Evolutionary conservation across 257 asterid genomes (phyloP).

Genomic region (Parsonsia alboflavescens): DNA sequence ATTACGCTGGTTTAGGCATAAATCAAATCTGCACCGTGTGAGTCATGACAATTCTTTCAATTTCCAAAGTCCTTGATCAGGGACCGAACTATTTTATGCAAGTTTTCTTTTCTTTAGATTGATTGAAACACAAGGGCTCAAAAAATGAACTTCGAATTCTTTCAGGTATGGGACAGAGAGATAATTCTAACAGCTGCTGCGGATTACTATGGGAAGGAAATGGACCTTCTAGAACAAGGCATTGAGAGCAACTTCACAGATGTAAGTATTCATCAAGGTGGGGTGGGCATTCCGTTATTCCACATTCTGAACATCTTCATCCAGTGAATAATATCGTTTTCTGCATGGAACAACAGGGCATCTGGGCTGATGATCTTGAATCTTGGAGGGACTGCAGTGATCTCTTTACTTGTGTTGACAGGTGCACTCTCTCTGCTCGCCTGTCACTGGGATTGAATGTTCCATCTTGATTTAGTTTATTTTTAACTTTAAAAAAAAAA

Average conservation of each 20-base stretch:
- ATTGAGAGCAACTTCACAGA: conserved; percentile 61
- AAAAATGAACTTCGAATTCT: background rate
- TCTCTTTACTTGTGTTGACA: conserved; percentile 52
- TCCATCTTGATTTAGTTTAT: too few relatives aligned
- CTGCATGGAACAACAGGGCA: conserved; percentile 46
- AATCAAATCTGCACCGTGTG: conserved; percentile 92
- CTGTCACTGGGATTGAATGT: too few relatives aligned
- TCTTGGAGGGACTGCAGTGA: conserved; percentile 70
- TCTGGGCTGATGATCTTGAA: conserved; percentile 66
- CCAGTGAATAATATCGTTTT: background rate
- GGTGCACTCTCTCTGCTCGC: conserved; percentile 36
- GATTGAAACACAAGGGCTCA: background rate
- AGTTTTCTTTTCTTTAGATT: too few relatives aligned
- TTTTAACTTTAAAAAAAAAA: too few relatives aligned
- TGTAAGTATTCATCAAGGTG: too few relatives aligned
- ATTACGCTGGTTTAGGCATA: conserved; percentile 86
- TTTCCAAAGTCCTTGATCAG: background rate
- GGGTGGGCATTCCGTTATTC: background rate
- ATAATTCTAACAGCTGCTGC: conserved; percentile 85
- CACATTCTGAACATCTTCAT: background rate
- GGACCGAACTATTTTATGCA: background rate
- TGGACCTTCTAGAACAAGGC: conserved; percentile 58
- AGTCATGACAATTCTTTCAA: conserved; percentile 11
- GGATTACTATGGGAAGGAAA: conserved; percentile 72
- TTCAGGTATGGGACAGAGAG: conserved; percentile 90